Base-by-base conservation (phyloP, 495 filamentous ascomycete species). In the Barbatosphaeria neglecta region DNA sequence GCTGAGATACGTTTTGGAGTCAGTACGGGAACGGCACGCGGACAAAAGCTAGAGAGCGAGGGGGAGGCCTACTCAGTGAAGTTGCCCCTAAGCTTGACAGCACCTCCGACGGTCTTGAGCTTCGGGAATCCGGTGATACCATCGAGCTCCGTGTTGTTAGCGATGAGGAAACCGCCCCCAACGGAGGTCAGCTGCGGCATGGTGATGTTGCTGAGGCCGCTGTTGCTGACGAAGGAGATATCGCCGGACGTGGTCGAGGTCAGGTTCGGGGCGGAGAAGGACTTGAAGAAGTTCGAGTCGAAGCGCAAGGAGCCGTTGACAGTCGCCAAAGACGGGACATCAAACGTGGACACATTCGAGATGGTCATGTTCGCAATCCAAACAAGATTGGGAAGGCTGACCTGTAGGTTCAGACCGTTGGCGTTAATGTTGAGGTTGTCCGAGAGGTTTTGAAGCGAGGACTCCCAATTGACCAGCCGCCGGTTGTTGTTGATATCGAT, bases 401-500 rank as follows among this genome's bases (percentile, higher is more conserved):
- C 72, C 2, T 60, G 57, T 33, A 88, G 64, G 41, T 69, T 65
- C 37, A 69, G 64, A 48, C 77, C 78, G 64, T 79, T 79, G 59
- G 84, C 81, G 40, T 80, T 73, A 50, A 97, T 73, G 49, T 66
- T 70, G 19, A 96, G 64, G 13, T 64, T 50, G 43, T 77, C 65
- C 51, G 71, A 79, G 49, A 94, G 71, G 64, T 81, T 84, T 58
- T 65, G 67, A 49, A 95, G 73, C 61, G 80, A 74, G 57, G 90
- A 74, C 58, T 81, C 77, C 68, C 89, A 82, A 35, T 65, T 71
- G 55, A 75, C 72, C 50, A 94, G 65, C 48, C 75, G 73, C 28
- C 61, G 67, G 77, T 94, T 94, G 75, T 90, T 89, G 72, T 86
- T 82, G 70, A 94, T 77, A 54, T 87, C 68, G 61, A 93, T 75